Conservation (phyloP, 2,329 filamentous ascomycete species). For the Tricladium varicosporioides region DNA sequence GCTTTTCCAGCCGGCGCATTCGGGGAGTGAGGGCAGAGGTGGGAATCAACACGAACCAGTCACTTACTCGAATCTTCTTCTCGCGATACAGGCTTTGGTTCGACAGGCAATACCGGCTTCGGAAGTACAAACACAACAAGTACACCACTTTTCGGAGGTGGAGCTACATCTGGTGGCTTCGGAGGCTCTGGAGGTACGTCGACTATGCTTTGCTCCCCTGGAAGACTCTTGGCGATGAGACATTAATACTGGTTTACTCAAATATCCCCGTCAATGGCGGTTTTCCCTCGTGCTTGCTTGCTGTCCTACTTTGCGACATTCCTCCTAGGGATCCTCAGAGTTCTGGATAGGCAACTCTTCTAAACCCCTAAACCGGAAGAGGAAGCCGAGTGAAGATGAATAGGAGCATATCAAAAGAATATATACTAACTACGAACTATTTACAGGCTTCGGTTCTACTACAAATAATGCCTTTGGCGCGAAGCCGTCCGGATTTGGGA, state of each 20-base stretch:
- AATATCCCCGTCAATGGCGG: slow-evolving; percentile 7
- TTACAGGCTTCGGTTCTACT: slow-evolving; percentile 45
- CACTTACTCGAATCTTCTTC: slow-evolving; percentile 34
- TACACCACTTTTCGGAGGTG: slow-evolving; percentile 41
- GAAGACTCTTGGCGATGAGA: slow-evolving; percentile 18
- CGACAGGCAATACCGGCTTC: slow-evolving; percentile 39
- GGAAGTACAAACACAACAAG: slow-evolving; percentile 37
- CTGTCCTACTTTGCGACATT: background rate
- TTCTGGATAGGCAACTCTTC: background rate
- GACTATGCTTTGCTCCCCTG: slow-evolving; percentile 25
- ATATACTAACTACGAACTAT: slow-evolving; percentile 20
- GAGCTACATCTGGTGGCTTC: slow-evolving; percentile 31
- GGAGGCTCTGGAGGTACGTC: slow-evolving; percentile 40
- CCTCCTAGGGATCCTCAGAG: background rate
- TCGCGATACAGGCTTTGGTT: slow-evolving; percentile 41
- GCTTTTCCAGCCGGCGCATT: slow-evolving; percentile 11
- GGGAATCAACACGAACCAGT: slow-evolving; percentile 28
- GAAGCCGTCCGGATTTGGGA: slow-evolving; percentile 47
- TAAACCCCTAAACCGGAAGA: background rate
- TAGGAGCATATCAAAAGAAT: background rate
- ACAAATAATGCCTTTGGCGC: slow-evolving; percentile 32
- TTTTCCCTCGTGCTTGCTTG: background rate
- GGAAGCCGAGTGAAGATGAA: no score
- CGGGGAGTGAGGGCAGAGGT: slow-evolving; percentile 14
- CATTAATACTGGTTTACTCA: background rate